These are phyloP conservation scores for Ustilago bromivora DNA, from an alignment of 1,284 basidiomycete species.

Conservation along the genomic window DNA sequence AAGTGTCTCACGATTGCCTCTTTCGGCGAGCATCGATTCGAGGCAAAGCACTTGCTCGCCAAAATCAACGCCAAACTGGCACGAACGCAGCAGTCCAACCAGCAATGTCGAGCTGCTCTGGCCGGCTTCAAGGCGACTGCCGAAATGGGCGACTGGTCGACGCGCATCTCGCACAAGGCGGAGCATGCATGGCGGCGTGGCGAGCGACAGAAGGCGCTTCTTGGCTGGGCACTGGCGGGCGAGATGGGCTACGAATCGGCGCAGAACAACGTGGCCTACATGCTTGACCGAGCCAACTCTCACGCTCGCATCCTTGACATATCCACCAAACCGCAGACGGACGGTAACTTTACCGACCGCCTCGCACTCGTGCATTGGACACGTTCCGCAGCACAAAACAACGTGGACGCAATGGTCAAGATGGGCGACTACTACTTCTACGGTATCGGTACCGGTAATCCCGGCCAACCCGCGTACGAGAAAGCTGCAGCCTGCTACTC, in stretches of 20 bases:
- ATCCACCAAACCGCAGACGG: conserved; percentile 11
- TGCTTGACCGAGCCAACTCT: conserved; percentile 78
- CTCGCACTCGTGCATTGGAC: conserved; percentile 92
- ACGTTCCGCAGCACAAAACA: conserved; percentile 90
- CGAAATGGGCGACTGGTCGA: conserved; percentile 65
- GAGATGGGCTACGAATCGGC: conserved; percentile 89
- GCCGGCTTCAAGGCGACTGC: conserved; percentile 56
- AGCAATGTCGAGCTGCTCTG: conserved; percentile 50
- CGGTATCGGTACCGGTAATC: conserved; percentile 55
- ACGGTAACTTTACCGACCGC: conserved; percentile 73
- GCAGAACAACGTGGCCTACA: conserved; percentile 94
- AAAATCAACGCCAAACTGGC: conserved; percentile 48
- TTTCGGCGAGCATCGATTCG: conserved; percentile 45
- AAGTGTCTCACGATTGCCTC: conserved; percentile 51
- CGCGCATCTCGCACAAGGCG: conserved; percentile 62
- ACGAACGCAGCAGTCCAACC: conserved; percentile 33
- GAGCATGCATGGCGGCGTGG: conserved; percentile 65
- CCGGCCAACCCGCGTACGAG: conserved; percentile 78
- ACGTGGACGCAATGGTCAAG: conserved; percentile 94
- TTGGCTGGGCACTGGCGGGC: conserved; percentile 83
- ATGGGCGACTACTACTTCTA: conserved; percentile 90
- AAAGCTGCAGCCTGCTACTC: conserved; percentile 94
- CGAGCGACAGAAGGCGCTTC: conserved; percentile 53
- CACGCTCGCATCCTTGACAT: conserved; percentile 26
- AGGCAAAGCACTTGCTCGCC: conserved; percentile 56